Conservation (phyloP, 257 asterid species). For the Gentiana straminea region DNA sequence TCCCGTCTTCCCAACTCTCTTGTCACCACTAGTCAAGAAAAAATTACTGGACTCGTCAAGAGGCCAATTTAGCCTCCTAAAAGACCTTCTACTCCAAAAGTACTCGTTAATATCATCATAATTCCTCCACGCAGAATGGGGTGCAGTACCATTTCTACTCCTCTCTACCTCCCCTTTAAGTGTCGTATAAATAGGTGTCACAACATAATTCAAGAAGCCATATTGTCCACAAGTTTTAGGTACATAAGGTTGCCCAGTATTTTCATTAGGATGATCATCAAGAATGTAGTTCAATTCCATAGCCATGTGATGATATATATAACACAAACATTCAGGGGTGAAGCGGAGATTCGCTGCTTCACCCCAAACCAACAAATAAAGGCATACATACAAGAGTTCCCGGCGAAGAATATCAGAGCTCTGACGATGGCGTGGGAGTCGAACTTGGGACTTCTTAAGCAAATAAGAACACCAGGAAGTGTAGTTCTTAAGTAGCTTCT, state of each 20-base stretch:
- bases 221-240: constrained; percentile 57
- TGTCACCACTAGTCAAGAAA: constrained; percentile 29
- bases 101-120: constrained; percentile 92
- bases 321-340: constrained; percentile 79
- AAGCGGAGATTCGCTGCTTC: constrained; percentile 84
- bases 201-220: constrained; percentile 51
- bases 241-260: constrained; percentile 52
- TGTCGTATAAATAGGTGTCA: constrained; percentile 53
- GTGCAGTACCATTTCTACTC: constrained; percentile 88
- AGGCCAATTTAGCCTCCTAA: constrained; percentile 78
- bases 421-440: constrained; percentile 45
- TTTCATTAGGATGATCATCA: constrained; percentile 62
- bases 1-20: constrained; percentile 87
- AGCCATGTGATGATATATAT: constrained; percentile 86
- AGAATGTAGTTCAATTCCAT: constrained; percentile 69
- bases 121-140: constrained; percentile 97
- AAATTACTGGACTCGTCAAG: constrained; percentile 50
- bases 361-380: constrained; percentile 78
- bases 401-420: constrained; percentile 52
- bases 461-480: constrained; percentile 75
- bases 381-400: constrained; percentile 73
- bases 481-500: constrained; percentile 69
- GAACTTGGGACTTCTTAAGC: constrained; percentile 58
- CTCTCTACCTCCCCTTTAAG: constrained; percentile 73
- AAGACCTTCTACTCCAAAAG: constrained; percentile 87